phyloP scores from a whole-genome alignment of 73 alveolate genomes.

The Tetrahymena borealis region DNA sequence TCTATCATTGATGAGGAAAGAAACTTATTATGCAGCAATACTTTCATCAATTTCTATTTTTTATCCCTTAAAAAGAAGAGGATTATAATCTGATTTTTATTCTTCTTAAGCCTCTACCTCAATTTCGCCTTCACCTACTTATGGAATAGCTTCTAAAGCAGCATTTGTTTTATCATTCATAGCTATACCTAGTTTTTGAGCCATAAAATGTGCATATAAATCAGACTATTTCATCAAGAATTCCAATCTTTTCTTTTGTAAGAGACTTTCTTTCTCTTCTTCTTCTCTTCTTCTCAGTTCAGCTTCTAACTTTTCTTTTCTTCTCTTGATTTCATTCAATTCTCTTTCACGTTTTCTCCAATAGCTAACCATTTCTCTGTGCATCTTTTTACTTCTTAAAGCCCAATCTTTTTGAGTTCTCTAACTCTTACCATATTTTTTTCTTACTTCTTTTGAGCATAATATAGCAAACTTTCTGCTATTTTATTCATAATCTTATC shows the following conservation, averaged over 20 bases:
- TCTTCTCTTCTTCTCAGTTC: constrained; percentile 92
- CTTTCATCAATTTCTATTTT: constrained; percentile 50
- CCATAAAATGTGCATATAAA: constrained; percentile 95
- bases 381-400: constrained; percentile 83
- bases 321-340: constrained; percentile 89
- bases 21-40: constrained; percentile 47
- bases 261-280: constrained; percentile 90
- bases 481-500: constrained; percentile 82
- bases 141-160: constrained; percentile 14
- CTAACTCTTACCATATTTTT: constrained; percentile 78
- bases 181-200: constrained; percentile 90
- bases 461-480: constrained; percentile 72
- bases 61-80: constrained; percentile 25
- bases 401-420: constrained; percentile 80
- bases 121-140: too few relatives aligned
- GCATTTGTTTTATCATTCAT: constrained; percentile 54
- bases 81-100: constrained; percentile 10
- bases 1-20: constrained; percentile 38
- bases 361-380: constrained; percentile 82
- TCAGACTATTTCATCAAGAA: constrained; percentile 94
- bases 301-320: constrained; percentile 89
- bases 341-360: constrained; percentile 97
- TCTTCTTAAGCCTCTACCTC: too few relatives aligned
- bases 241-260: constrained; percentile 93
- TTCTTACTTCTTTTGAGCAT: constrained; percentile 86